Evolutionary conservation across 2,329 filamentous ascomycete species (phyloP), one percentile per base, ranked within the genome.

Genomic region (Tothia fuscella): DNA sequence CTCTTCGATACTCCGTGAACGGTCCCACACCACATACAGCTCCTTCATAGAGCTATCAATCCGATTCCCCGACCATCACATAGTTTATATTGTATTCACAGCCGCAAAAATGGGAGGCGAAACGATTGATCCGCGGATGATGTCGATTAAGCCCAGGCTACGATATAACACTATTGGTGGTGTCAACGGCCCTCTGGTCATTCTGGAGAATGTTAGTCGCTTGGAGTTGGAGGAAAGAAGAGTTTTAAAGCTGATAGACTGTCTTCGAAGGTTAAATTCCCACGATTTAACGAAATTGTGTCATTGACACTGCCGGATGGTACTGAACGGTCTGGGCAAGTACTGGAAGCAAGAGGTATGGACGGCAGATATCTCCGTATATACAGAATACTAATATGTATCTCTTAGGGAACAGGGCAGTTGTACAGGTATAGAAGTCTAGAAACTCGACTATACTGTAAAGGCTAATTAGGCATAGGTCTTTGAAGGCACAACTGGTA

Each of bases 151-250:
- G 59, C 80, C 80, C 52, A 71, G 79, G 60, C 74, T 96, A 66
- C 80, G 82, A 57, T 98, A 98, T 78, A 98, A 98, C 72, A 98
- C 91, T 55, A 87, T 98, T 60, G 85, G 87, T 59, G 89, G 89
- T 71, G 81, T 98, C 66, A 98, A 98, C 69, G 91, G 91, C 46
- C 91, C 91, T 56, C 76, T 98, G 65, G 91, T 98, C 60, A 89
- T 98, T 59, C 76, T 98, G 52, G 91, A 96, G 62, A 93, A 93
- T 76, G 89, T 93, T 64, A 53, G 79, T 67, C 40, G 49, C 47
- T 42, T 28, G 39, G 14, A 25, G 7, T 12, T 13, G 30, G 14
- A 3, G 5, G 33, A 7, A 14, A 26, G 25, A 17, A 6, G 16
- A 3, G 12, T 19, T 12, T 3, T 12, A 19, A 31, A 34, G 12